Base-by-base conservation (phyloP, 495 filamentous ascomycete species). In the Annulohypoxylon stygium region DNA sequence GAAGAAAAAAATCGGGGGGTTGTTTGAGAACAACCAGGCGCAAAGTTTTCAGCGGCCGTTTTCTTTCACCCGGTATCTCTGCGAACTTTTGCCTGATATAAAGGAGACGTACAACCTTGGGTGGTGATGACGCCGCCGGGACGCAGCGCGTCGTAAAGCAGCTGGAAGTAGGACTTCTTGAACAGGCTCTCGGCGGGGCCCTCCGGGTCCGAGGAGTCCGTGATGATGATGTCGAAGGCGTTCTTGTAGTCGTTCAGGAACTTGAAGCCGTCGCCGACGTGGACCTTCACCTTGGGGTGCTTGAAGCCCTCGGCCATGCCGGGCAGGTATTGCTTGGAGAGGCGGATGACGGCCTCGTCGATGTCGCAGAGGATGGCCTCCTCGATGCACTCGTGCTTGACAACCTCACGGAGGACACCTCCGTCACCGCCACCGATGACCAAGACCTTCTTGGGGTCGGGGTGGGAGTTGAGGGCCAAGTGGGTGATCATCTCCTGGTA, bases 401-500 rank as follows among this genome's bases (percentile, higher is more conserved):
- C 92, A 43, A 99, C 91, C 88, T 98, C 97, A 74, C 95, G 94
- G 73, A 98, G 90, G 65, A 98, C 96, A 83, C 96, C 97, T 61
- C 96, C 96, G 78, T 98, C 96, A 77, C 97, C 96, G 75, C 95
- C 96, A 62, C 96, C 96, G 76, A 98, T 98, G 82, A 99, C 96
- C 41, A 99, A 90, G 60, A 98, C 95, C 85, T 94, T 95, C 90
- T 97, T 94, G 76, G 96, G 96, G 86, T 96, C 89, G 73, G 95
- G 97, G 88, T 98, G 96, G 25, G 96, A 93, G 89, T 97, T 97
- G 93, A 99, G 95, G 83, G 93, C 96, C 61, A 98, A 88, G 84
- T 99, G 94, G 67, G 96, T 93, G 85, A 99, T 99, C 96, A 99
- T 99, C 89, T 99, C 97, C 86, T 99, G 97, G 90, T 98, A 98